Evolutionary conservation across 2,329 filamentous ascomycete genomes (phyloP), one percentile per base, ranked within the genome.

Genomic region (Exophiala aquamarina): DNA sequence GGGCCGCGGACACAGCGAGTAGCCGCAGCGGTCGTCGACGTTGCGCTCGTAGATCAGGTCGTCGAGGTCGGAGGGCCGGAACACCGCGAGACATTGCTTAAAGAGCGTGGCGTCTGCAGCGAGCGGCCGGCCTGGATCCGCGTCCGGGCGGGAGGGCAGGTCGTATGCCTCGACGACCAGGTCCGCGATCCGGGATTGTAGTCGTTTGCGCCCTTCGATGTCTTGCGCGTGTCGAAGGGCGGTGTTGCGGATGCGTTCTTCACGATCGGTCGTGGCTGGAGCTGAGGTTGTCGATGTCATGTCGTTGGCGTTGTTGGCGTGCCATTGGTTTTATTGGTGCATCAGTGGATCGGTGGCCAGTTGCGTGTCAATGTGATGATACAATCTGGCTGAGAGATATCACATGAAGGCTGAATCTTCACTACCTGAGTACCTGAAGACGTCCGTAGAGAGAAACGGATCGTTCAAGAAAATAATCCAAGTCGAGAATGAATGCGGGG

Each of bases 11-110:
- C 93, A 98, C 20, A 97, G 76, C 0, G 80, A 75, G 65, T 96
- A 97, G 1, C 90, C 93, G 69, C 93, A 98, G 15, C 81, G 76
- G 34, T 78, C 81, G 59, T 88, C 84, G 56, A 89, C 86, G 65
- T 95, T 94, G 61, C 93, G 87, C 73, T 98, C 93, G 55, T 86
- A 79, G 50, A 96, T 83, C 40, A 97, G 74, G 55, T 88, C 86
- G 63, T 95, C 89, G 71, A 94, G 95, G 71, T 98, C 92, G 43
- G 79, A 77, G 1, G 91, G 89, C 64, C 92, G 88, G 69, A 96
- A 97, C 34, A 82, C 75, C 8, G 77, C 71, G 18, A 97, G 71
- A 28, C 81, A 77, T 3, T 73, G 63, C 59, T 84, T 83, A 69
- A 97, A 90, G 44, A 72, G 70, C 31, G 69, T 64, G 1, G 76